phyloP scores from a whole-genome alignment of 306 rosid genomes.

The Citrullus mucosospermus region DNA sequence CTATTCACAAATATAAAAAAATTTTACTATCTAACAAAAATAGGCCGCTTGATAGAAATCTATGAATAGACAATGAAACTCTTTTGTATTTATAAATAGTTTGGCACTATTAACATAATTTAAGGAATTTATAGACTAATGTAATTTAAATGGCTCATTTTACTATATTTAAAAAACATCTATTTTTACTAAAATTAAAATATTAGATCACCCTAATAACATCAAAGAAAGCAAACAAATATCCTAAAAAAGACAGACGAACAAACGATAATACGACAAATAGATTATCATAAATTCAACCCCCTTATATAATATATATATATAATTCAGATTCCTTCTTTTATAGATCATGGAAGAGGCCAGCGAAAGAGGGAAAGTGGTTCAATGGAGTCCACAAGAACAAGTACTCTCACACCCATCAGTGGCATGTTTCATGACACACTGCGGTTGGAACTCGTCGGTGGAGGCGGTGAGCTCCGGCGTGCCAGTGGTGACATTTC shows the following conservation, averaged over 20 bases:
- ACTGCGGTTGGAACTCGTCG: conserved; percentile 57
- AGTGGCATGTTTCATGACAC: conserved; percentile 31
- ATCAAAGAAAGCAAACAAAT: not conserved
- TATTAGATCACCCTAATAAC: not conserved
- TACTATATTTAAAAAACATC: too few relatives aligned
- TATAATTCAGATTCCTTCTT: not conserved
- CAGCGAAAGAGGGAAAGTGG: conserved; percentile 15
- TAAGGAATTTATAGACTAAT: too few relatives aligned
- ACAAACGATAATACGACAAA: not conserved
- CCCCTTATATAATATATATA: too few relatives aligned
- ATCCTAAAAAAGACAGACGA: too few relatives aligned
- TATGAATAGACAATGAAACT: too few relatives aligned
- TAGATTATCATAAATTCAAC: not conserved
- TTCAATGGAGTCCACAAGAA: conserved; percentile 32
- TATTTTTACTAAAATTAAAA: too few relatives aligned
- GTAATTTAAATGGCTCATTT: too few relatives aligned
- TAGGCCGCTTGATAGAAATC: too few relatives aligned
- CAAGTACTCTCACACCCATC: conserved; percentile 22
- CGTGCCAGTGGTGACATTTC: conserved; percentile 30
- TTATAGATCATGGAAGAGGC: conserved; percentile 1
- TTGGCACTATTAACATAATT: too few relatives aligned
- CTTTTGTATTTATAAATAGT: too few relatives aligned
- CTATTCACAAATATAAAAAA: too few relatives aligned
- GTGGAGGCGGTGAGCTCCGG: conserved; percentile 38
- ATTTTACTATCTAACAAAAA: too few relatives aligned